phyloP scores from a whole-genome alignment of 106 monocot genomes.

The Vanilla planifolia region DNA sequence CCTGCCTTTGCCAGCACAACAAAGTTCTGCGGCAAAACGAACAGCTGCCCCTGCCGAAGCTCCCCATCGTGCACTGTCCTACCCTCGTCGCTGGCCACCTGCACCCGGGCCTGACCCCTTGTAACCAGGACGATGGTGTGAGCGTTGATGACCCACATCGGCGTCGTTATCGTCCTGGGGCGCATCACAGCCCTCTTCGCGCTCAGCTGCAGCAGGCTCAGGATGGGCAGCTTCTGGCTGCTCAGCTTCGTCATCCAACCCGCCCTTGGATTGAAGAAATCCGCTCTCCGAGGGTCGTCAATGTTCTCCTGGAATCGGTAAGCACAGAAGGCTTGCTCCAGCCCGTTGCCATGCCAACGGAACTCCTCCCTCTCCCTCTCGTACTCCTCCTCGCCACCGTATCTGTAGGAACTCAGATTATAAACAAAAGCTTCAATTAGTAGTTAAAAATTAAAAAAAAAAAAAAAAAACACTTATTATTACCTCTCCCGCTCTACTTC shows the following conservation, averaged over 20 bases:
- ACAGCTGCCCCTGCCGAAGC: slow-evolving; percentile 15
- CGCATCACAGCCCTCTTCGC: slow-evolving; percentile 17
- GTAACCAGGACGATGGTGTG: slow-evolving; percentile 23
- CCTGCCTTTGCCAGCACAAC: slow-evolving; percentile 8
- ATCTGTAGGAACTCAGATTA: neutral
- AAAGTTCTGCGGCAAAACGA: slow-evolving; percentile 21
- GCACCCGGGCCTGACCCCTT: slow-evolving; percentile 10
- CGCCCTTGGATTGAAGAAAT: slow-evolving; percentile 25
- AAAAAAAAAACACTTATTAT: no score
- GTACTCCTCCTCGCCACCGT: neutral
- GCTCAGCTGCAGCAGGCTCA: slow-evolving; percentile 29
- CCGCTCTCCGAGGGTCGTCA: slow-evolving; percentile 26
- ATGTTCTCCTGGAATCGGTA: slow-evolving; percentile 42
- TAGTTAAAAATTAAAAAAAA: no score
- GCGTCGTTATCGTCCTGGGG: neutral
- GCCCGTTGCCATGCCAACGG: slow-evolving; percentile 19
- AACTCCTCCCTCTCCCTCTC: neutral
- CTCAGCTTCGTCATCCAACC: slow-evolving; percentile 34
- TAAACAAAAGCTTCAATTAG: no score
- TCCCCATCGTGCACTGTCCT: slow-evolving; percentile 8
- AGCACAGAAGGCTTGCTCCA: slow-evolving; percentile 46
- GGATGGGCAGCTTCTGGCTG: slow-evolving; percentile 49
- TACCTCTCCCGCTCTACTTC: no score
- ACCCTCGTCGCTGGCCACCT: slow-evolving; percentile 14
- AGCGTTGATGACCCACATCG: slow-evolving; percentile 21